Base-by-base conservation (phyloP, 805 yeast genomes). In the Nakazawaea peltata region DNA sequence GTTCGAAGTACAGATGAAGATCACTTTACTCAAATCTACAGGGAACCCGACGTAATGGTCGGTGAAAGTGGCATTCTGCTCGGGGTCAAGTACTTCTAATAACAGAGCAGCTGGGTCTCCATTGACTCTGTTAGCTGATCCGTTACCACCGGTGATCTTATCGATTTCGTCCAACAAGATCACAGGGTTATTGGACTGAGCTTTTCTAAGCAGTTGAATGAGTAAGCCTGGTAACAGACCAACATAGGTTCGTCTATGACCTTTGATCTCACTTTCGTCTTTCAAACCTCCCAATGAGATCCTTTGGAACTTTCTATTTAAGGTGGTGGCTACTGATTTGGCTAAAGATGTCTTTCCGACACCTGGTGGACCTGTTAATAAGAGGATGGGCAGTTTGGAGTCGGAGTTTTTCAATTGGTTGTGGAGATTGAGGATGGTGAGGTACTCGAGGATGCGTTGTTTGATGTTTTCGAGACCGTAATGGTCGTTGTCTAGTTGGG, bases 21-120 rank as follows among this genome's bases (percentile, higher is more conserved):
- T 59, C 11, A 83, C 81, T 45, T 82, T 83, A 4, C 94, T 81
- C 44, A 86, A 59, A 51, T 86, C 95, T 15, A 86, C 67, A 0
- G 95, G 94, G 58, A 86, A 81, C 4, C 92, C 92, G 36, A 86
- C 57, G 53, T 82, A 86, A 53, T 84, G 94, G 57, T 86, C 96
- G 26, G 71, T 72, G 56, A 85, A 86, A 22, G 73, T 64, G 24
- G 63, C 57, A 55, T 86, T 86, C 51, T 86, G 95, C 53, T 86
- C 95, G 0, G 96, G 95, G 49, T 86, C 96, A 41, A 86, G 65
- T 1, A 86, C 88, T 54, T 86, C 96, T 41, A 86, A 65, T 46
- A 86, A 63, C 0, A 95, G 95, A 24, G 94, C 94, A 13, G 87
- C 80, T 1, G 95, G 95, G 48, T 86, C 95, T 8, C 96, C 95